A percentile compares a stretch with the other conserved stretches of the same genome.
phyloP scores from a whole-genome alignment of 805 yeast genomes.

The Yamadazyma nakazawae region DNA sequence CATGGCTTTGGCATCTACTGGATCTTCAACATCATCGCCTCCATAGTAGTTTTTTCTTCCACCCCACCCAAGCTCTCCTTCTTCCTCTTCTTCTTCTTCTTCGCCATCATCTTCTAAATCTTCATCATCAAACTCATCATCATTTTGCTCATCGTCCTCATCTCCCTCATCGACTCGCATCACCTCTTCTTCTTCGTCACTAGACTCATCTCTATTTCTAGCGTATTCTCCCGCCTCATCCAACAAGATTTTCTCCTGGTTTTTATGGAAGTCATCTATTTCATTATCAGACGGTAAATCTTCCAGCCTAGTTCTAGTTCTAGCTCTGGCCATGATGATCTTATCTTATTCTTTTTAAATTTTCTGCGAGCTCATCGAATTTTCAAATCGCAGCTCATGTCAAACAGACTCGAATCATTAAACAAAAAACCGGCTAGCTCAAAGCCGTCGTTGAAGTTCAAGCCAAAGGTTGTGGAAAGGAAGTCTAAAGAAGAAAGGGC shows the following conservation, averaged over 20 bases:
- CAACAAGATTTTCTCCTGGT: conserved; percentile 53
- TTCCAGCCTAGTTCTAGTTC: conserved; percentile 13
- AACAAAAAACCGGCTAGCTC: conserved; percentile 25
- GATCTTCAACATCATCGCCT: conserved; percentile 67
- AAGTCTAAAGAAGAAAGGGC: conserved; percentile 82
- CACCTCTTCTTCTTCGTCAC: conserved; percentile 53
- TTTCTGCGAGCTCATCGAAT: conserved; percentile 6
- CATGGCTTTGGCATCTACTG: conserved; percentile 70
- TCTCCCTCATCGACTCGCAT: conserved; percentile 24
- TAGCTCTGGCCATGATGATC: conserved; percentile 17
- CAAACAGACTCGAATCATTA: conserved; percentile 42
- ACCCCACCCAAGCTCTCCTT: conserved; percentile 41
- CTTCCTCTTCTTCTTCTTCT: conserved; percentile 25
- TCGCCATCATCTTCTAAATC: conserved; percentile 15
- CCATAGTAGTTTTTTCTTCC: conserved; percentile 52
- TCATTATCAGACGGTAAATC: conserved; percentile 52
- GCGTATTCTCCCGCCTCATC: conserved; percentile 52
- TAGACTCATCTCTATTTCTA: conserved; percentile 16
- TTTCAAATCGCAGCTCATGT: conserved; percentile 21
- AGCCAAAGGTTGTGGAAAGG: conserved; percentile 85
- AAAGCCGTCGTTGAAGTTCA: conserved; percentile 66
- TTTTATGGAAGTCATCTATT: conserved; percentile 64
- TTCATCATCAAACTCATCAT: conserved; percentile 22
- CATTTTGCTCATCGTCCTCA: conserved; percentile 40
- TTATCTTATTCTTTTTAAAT: neutral